phyloP scores from a whole-genome alignment of 345 rosid species.

The Camelina hispida region DNA sequence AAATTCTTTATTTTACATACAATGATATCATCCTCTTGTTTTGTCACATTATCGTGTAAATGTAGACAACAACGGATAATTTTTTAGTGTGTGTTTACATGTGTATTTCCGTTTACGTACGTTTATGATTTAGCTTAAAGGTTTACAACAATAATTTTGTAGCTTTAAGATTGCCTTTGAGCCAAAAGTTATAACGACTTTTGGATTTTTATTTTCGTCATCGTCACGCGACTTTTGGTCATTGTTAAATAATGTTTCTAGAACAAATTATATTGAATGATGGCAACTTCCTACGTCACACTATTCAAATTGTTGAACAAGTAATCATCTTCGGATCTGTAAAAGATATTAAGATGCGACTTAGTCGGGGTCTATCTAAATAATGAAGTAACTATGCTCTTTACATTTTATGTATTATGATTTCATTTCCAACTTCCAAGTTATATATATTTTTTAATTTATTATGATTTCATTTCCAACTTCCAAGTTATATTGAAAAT shows the following conservation, averaged over 20 bases:
- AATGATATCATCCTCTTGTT: too few species aligned
- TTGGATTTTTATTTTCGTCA: neutral
- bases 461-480: too few species aligned
- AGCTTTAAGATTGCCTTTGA: neutral
- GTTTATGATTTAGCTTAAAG: too few species aligned
- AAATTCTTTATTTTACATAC: too few species aligned
- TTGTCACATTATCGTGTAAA: too few species aligned
- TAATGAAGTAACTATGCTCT: neutral
- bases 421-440: neutral
- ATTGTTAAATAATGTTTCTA: slow-evolving; percentile 6
- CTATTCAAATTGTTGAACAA: slow-evolving; percentile 31
- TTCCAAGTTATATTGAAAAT: neutral
- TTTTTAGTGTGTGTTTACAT: too few species aligned
- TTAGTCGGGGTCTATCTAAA: slow-evolving; percentile 3
- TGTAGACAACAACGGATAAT: too few species aligned
- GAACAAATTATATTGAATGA: slow-evolving; percentile 2
- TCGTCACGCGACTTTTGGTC: slow-evolving; percentile 4
- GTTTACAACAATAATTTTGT: too few species aligned
- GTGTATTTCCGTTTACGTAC: too few species aligned
- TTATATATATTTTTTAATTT: neutral
- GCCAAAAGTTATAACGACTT: slow-evolving; percentile 9
- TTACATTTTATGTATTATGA: neutral
- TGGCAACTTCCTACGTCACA: slow-evolving; percentile 11
- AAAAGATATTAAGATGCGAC: neutral
- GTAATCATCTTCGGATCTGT: neutral